A percentile compares a stretch with the other conserved stretches of the same genome.
phyloP scores from a whole-genome alignment of 1,139 yeast species.

The Groenewaldozyma sp. region DNA sequence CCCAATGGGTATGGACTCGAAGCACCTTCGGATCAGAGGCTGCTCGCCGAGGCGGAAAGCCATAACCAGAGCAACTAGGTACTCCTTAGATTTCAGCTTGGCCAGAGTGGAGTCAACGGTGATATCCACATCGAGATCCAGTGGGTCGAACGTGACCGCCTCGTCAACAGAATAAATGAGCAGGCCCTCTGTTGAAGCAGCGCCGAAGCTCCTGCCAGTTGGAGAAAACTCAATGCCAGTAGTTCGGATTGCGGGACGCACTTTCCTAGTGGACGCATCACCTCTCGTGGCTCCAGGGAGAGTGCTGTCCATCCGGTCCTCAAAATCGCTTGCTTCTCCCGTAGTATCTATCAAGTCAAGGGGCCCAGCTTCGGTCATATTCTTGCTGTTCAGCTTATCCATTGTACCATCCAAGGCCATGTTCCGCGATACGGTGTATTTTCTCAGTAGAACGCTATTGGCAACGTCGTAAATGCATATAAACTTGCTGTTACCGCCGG shows the following conservation, averaged over 20 bases:
- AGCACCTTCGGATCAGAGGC: conserved; percentile 61
- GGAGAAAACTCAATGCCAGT: conserved; percentile 78
- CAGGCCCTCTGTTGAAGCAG: conserved; percentile 92
- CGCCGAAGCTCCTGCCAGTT: conserved; percentile 84
- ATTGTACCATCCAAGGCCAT: conserved; percentile 89
- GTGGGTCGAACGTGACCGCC: conserved; percentile 77
- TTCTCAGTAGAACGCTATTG: conserved; percentile 73
- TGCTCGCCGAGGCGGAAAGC: conserved; percentile 84
- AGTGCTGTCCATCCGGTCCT: conserved; percentile 64
- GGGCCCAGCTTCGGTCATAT: conserved; percentile 84
- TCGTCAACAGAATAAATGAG: conserved; percentile 75
- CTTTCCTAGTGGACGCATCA: conserved; percentile 70
- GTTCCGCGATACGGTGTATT: conserved; percentile 78
- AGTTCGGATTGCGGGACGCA: conserved; percentile 74
- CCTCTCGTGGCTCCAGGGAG: conserved; percentile 89
- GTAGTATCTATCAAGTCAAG: conserved; percentile 71
- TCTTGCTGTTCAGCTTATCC: conserved; percentile 65
- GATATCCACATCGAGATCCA: conserved; percentile 85
- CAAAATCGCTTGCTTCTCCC: conserved; percentile 81
- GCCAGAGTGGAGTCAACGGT: conserved; percentile 72
- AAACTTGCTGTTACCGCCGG: conserved; percentile 89
- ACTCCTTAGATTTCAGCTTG: conserved; percentile 58
- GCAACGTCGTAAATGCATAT: conserved; percentile 85
- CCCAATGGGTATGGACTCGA: conserved; percentile 64
- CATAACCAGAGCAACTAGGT: conserved; percentile 78